Evolutionary conservation across 495 filamentous ascomycete species (phyloP), one percentile per base, ranked within the genome.

Genomic region (Amniculicola lignicola): DNA sequence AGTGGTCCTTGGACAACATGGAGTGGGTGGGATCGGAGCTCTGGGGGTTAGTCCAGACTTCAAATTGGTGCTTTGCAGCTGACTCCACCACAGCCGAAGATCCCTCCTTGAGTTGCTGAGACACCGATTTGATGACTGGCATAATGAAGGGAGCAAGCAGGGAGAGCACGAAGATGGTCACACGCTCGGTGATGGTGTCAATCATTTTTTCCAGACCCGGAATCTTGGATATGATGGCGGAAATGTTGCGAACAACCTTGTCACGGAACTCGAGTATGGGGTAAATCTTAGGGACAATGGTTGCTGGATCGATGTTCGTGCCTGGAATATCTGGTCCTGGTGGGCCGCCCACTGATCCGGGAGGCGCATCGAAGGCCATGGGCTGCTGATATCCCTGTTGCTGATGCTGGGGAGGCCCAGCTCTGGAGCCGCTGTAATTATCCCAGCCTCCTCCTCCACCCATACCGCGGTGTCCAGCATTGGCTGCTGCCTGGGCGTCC

Each of bases 1-100:
- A 97, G 68, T 98, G 93, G 63, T 98, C 93, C 72, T 97, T 96
- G 52, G 88, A 91, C 4, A 97, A 80, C 72, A 97, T 82, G 10
- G 88, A 93, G 75, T 96, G 93, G 2, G 93, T 98, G 5, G 93
- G 93, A 69, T 97, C 86, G 12, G 87, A 86, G 75, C 87, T 93
- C 42, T 79, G 74, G 4, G 87, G 82, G 68, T 96, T 85, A 5
- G 82, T 88, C 93, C 93, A 96, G 9, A 88, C 88, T 66, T 92
- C 90, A 54, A 85, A 88, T 72, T 97, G 93, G 63, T 90, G 87
- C 28, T 87, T 81, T 14, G 86, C 89, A 40, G 86, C 88, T 21
- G 90, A 80, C 57, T 80, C 81, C 41, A 98, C 83, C 39, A 97
- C 83, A 3, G 81, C 75, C 0, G 87, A 81, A 18, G 90, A 95